Base-by-base conservation (phyloP, 148 eudicot genomes). In the Nepenthes mirabilis region DNA sequence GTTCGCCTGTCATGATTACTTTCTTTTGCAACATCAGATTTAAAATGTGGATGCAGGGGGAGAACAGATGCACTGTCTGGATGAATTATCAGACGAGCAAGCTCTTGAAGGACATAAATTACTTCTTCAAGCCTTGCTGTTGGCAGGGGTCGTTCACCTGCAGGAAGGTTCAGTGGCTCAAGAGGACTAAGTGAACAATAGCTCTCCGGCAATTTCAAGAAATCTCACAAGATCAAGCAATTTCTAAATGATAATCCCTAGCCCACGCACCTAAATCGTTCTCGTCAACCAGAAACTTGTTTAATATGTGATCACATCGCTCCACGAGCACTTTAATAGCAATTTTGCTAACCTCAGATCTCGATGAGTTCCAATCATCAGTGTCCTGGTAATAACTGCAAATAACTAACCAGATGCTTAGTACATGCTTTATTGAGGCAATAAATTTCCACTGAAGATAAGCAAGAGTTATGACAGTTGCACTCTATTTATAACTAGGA, bases 231-330 rank as follows among this genome's bases (percentile, higher is more conserved):
- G 23, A 23, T 43, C 11, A 23, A 12, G n/a, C 34, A 13, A 33
- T 37, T 45, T 58, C 55, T 34, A 53, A 37, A 23, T 0, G 23
- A 23, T 23, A 23, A 69, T 58, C 36, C 34, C 66, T 48, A 48
- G 54, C 50, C 56, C 36, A 60, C 83, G 34, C 55, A 94, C 99
- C 99, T 60, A 86, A 67, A 47, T 76, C 81, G 63, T 77, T 81
- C 68, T 89, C 99, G 64, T 94, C 99, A 43, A 74, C 61, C 72
- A 89, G 67, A 65, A 86, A 81, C 73, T 74, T 84, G 71, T 72
- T 84, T 55, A 89, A 72, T 62, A 89, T 84, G 87, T 71, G 65
- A 72, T 94, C 81, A 64, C 99, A 86, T 86, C 99, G 89, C 54
- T 76, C 78, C 77, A 89, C 60, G 56, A 94, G 87, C 67, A 80